Conservation (phyloP, 108 stramenopile genomes). For the Seminavis robusta region DNA sequence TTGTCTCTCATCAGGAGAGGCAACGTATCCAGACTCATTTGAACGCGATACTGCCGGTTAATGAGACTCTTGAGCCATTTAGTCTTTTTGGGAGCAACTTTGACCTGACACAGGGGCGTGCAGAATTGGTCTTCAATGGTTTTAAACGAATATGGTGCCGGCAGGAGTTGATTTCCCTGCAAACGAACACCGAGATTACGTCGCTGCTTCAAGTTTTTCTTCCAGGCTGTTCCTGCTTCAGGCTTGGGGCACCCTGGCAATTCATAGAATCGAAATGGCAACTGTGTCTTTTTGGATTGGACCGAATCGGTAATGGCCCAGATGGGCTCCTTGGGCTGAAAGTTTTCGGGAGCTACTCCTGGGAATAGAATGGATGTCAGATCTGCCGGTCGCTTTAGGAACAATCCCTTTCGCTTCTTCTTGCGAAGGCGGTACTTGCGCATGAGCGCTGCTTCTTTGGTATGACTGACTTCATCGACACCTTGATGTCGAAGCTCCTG, state of each 20-base stretch:
- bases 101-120: slow-evolving; percentile 38
- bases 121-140: slow-evolving; percentile 28
- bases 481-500: slow-evolving; percentile 24
- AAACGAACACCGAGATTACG: slow-evolving; percentile 42
- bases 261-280: slow-evolving; percentile 92
- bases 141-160: slow-evolving; percentile 38
- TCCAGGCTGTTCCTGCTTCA: not conserved
- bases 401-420: slow-evolving; percentile 60
- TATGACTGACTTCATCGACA: slow-evolving; percentile 33
- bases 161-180: slow-evolving; percentile 37
- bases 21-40: slow-evolving; percentile 66
- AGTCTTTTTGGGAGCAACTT: slow-evolving; percentile 37
- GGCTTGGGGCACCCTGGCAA: slow-evolving; percentile 71
- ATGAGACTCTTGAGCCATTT: slow-evolving; percentile 59
- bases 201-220: slow-evolving; percentile 6
- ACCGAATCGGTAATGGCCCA: slow-evolving; percentile 69
- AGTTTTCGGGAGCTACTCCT: slow-evolving; percentile 71
- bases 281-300: slow-evolving; percentile 74
- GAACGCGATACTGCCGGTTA: slow-evolving; percentile 77
- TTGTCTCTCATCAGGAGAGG: slow-evolving; percentile 45
- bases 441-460: slow-evolving; percentile 28
- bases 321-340: slow-evolving; percentile 32
- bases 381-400: slow-evolving; percentile 42
- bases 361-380: slow-evolving; percentile 65
- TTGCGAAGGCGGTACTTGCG: slow-evolving; percentile 48